Percentiles rank a stretch among this genome's conserved stretches.
Evolutionary conservation across 2,329 filamentous ascomycete species (phyloP).

Genomic region (Cryphonectria nitschkei): DNA sequence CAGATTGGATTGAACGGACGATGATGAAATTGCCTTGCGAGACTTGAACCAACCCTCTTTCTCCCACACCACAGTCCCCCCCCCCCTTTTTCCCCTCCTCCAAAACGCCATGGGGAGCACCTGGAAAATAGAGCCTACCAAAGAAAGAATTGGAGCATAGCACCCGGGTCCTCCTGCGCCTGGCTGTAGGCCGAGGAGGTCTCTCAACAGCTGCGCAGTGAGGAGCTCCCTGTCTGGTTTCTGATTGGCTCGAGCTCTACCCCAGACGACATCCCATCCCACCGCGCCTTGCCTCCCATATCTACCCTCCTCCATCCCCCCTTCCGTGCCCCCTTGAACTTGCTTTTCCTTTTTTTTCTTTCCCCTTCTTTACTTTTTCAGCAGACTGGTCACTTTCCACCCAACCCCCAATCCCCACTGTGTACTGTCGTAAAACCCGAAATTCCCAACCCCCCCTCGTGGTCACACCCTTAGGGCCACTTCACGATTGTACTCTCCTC

Average conservation of each 20-base stretch:
- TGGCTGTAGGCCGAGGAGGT: constrained; percentile 18
- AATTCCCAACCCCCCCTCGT: constrained; percentile 9
- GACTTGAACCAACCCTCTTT: neutral
- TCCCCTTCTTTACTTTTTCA: constrained; percentile 20
- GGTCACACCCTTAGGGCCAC: constrained; percentile 20
- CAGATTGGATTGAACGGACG: neutral
- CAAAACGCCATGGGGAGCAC: neutral
- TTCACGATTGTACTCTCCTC: constrained; percentile 19
- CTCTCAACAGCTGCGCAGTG: constrained; percentile 13
- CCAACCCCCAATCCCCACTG: neutral
- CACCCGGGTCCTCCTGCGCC: constrained; percentile 10
- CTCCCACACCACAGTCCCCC: neutral
- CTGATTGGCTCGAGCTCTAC: constrained; percentile 37
- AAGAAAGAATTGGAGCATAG: neutral
- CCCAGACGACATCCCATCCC: constrained; percentile 30
- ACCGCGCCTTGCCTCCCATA: constrained; percentile 29
- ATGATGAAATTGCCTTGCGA: neutral
- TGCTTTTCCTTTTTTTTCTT: constrained; percentile 23
- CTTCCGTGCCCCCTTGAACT: constrained; percentile 29
- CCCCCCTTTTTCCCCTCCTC: neutral
- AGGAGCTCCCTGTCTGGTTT: constrained; percentile 31
- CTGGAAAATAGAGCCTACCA: neutral
- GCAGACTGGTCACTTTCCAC: constrained; percentile 1
- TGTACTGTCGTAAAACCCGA: constrained; percentile 5
- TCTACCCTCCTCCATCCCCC: constrained; percentile 34